Base-by-base conservation (phyloP, 148 eudicot genomes). In the Vaccinium myrtillus region DNA sequence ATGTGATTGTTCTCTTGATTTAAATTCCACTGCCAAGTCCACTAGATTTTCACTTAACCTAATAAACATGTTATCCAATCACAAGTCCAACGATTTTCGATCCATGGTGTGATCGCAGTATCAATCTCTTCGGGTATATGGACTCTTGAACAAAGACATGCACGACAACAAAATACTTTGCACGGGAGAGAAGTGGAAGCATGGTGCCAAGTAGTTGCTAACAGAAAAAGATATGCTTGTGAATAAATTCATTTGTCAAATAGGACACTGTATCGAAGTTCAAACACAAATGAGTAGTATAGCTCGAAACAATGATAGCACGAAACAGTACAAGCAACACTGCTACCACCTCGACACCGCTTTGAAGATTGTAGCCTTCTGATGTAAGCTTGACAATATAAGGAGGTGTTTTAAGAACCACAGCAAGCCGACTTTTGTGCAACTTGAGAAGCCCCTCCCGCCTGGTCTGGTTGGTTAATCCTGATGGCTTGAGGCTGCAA, bases 391-490 rank as follows among this genome's bases (percentile, higher is more conserved):
- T 27, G 74, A 69, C 39, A 69, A 30, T 4, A 13, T 27, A 69
- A 27, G 74, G 36, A 69, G 18, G 74, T 13, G 74, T 69, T 69
- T 69, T 73, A 90, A 30, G 91, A 91, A 71, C 98, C 94, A 85
- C 98, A 95, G 88, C 98, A 95, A 81, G 96, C 90, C 10, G 98
- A 95, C 86, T 91, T 94, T 80, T 92, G 89, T 8, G 98, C 90
- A 81, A 88, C 77, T 85, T 93, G 91, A 81, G 92, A 86, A 76
- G 86, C 84, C 53, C 88, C 90, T 3, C 82, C 92, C 25, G 89
- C 87, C 85, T 91, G 89, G 87, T 92, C 94, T 56, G 91, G 73
- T 69, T 92, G 87, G 86, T 87, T 90, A 84, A 94, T 93, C 91
- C 84, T 93, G 83, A 95, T 87, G 39, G 98, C 88, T 49, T 87